phyloP scores from a whole-genome alignment of 352 stramenopile genomes.

The Phytophthora tubulina region DNA sequence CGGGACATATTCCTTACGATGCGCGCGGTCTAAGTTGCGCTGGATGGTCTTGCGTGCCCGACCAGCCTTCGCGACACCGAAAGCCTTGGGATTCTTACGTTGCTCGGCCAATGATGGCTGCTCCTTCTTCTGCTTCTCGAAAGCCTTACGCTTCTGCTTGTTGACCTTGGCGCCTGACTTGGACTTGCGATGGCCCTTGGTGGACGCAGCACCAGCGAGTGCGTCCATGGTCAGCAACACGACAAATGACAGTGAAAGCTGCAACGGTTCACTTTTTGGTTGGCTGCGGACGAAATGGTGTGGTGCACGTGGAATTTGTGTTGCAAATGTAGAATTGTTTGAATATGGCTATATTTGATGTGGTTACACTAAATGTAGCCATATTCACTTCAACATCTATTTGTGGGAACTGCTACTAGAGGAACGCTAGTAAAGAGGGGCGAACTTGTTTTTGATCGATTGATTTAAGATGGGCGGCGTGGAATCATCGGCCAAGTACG shows the following conservation, averaged over 20 bases:
- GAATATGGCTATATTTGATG: not conserved
- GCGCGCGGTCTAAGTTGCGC: constrained; percentile 97
- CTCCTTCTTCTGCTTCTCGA: constrained; percentile 87
- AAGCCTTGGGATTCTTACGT: constrained; percentile 97
- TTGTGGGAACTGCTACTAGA: not conserved
- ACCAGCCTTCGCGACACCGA: constrained; percentile 96
- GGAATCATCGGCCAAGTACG: constrained; percentile 27
- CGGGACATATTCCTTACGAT: constrained; percentile 98
- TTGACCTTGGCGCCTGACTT: constrained; percentile 93
- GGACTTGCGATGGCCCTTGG: constrained; percentile 85
- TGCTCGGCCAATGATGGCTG: constrained; percentile 90
- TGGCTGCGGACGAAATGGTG: constrained; percentile 29
- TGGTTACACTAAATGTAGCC: not conserved
- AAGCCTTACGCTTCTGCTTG: constrained; percentile 95
- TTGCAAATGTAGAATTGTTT: constrained; percentile 9
- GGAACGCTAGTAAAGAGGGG: not conserved
- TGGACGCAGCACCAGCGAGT: constrained; percentile 42
- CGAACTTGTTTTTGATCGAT: not conserved
- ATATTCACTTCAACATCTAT: not conserved
- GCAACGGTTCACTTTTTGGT: constrained; percentile 21
- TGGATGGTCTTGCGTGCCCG: constrained; percentile 97
- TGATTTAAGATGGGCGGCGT: constrained; percentile 23
- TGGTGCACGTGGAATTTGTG: not conserved
- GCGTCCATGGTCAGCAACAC: constrained; percentile 44
- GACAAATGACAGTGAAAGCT: constrained; percentile 14